Evolutionary conservation across 2,329 filamentous ascomycete genomes (phyloP).

Genomic region (Colletotrichum sublineola): DNA sequence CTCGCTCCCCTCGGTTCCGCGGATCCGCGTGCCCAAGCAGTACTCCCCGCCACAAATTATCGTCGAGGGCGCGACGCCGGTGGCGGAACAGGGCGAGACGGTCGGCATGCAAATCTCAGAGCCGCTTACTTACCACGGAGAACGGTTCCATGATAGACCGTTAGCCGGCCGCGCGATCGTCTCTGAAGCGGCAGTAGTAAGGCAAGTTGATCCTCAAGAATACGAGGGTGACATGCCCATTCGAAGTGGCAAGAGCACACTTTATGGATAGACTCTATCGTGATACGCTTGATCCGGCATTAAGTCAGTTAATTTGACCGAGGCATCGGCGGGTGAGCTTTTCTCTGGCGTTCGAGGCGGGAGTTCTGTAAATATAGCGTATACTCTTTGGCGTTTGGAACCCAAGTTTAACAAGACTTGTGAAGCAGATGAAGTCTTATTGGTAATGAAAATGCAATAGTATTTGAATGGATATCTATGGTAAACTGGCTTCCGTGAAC

Average conservation of each 20-base stretch:
- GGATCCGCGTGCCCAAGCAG: constrained; percentile 57
- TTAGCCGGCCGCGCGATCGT: constrained; percentile 36
- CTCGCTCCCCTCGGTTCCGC: constrained; percentile 54
- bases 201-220: constrained; percentile 24
- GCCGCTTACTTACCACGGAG: constrained; percentile 46
- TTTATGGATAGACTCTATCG: constrained; percentile 55
- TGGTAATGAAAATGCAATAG: no score
- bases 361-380: no score
- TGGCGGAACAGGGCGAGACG: constrained; percentile 44
- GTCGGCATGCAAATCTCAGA: constrained; percentile 49
- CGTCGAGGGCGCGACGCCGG: constrained; percentile 48
- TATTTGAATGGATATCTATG: no score
- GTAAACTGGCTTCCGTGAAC: no score
- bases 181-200: constrained; percentile 5
- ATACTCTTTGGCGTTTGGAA: no score
- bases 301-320: no score
- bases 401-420: no score
- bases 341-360: no score
- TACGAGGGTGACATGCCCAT: constrained; percentile 50
- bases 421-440: no score
- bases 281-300: no score
- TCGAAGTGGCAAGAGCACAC: constrained; percentile 51
- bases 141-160: constrained; percentile 47
- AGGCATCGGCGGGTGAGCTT: no score
- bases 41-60: constrained; percentile 56